Base-by-base conservation (phyloP, 305 asterid genomes). In the Fraxinus latifolia region DNA sequence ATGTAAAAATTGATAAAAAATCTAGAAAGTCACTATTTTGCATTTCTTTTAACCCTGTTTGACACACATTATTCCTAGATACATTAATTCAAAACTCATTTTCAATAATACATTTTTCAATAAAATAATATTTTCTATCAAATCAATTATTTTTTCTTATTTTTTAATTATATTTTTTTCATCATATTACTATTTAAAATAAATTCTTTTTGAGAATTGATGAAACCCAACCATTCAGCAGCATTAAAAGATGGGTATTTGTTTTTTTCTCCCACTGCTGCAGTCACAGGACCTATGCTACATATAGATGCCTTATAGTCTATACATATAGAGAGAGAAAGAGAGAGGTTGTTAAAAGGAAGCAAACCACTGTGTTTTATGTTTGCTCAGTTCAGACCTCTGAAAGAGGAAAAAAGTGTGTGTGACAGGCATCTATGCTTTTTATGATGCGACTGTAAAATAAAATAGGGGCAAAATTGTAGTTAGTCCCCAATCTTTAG, bases 191-290 rank as follows among this genome's bases (percentile, higher is more conserved):
- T 29, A 29, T 29, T 29, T 29, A 29, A 29, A 29, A 29, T 2
- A 29, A 27, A 27, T 27, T 27, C 2, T 27, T 27, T 86, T 78
- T 73, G 7, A 68, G 62, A 77, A 79, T 55, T 74, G 82, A 78
- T 86, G 88, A 80, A 82, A 84, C 88, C 47, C 87, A 62, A 79
- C 84, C 84, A 77, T 85, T 60, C 81, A 53, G 80, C 83, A 65
- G 77, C 67, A 77, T 80, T 86, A 85, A 70, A 83, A 80, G 84
- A 78, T 71, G 84, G 53, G 82, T 53, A 14, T 67, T 80, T 81
- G 77, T 81, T 80, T 76, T 83, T 76, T 80, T 70, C 84, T 70
- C 76, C 78, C 80, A 76, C 88, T 70, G 34, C 76, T 77, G 37
- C 80, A 77, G 31, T 36, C 85, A 47, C 82, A 77, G 73, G 55